A percentile compares a stretch with the other conserved stretches of the same genome.
Conservation (phyloP, 208 protist genomes). For the Vickermania spadyakhi region DNA sequence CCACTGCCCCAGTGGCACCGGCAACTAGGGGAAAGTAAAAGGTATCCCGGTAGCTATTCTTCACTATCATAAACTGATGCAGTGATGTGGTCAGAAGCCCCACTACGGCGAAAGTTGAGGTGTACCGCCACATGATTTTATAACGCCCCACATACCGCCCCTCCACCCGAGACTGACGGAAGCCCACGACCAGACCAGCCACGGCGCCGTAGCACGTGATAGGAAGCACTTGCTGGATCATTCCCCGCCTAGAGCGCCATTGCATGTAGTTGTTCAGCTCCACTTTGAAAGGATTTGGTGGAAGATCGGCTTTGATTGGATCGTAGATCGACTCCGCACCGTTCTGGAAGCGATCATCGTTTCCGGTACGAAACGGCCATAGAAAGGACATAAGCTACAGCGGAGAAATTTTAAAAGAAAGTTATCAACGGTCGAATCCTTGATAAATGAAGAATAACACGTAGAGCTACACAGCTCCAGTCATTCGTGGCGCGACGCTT, state of each 20-base stretch:
- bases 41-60: slow-evolving; percentile 67
- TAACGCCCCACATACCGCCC: slow-evolving; percentile 74
- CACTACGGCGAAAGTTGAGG: slow-evolving; percentile 60
- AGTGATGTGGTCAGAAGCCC: slow-evolving; percentile 61
- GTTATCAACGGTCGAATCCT: too few relatives aligned
- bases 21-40: slow-evolving; percentile 69
- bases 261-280: slow-evolving; percentile 68
- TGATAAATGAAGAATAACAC: too few relatives aligned
- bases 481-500: too few relatives aligned
- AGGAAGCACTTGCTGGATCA: slow-evolving; percentile 74
- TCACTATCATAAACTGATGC: slow-evolving; percentile 71
- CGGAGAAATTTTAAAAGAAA: too few relatives aligned
- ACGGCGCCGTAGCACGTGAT: slow-evolving; percentile 53
- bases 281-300: slow-evolving; percentile 42
- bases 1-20: slow-evolving; percentile 26
- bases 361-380: slow-evolving; percentile 82
- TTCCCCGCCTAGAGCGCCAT: slow-evolving; percentile 74
- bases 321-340: slow-evolving; percentile 59
- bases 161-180: slow-evolving; percentile 61
- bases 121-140: slow-evolving; percentile 72
- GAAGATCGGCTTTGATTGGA: slow-evolving; percentile 43
- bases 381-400: slow-evolving; percentile 8
- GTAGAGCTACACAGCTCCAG: too few relatives aligned
- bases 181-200: slow-evolving; percentile 51
- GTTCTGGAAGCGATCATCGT: slow-evolving; percentile 75